phyloP scores from a whole-genome alignment of 805 yeast genomes.

The Metschnikowia continentalis region DNA sequence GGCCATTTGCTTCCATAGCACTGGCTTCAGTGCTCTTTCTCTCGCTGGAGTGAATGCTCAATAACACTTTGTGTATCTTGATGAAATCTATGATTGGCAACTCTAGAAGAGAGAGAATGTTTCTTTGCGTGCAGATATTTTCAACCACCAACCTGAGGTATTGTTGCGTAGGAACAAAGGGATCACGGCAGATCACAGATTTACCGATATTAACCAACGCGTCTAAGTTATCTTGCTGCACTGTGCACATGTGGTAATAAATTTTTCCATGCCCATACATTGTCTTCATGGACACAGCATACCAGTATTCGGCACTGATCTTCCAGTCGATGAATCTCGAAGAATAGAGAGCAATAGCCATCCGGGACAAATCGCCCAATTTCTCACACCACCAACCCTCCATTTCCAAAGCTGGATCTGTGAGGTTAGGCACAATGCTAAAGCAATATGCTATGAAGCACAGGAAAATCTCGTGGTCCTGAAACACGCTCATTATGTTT shows the following conservation, averaged over 20 bases:
- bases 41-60: conserved; percentile 41
- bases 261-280: conserved; percentile 82
- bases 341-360: conserved; percentile 83
- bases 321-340: conserved; percentile 85
- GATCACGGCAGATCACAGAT: conserved; percentile 74
- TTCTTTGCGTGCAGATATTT: conserved; percentile 64
- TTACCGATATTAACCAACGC: conserved; percentile 78
- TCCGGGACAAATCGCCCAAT: conserved; percentile 77
- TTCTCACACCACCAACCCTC: conserved; percentile 82
- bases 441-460: conserved; percentile 73
- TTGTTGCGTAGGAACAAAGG: conserved; percentile 79
- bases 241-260: conserved; percentile 84
- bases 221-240: conserved; percentile 70
- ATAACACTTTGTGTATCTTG: conserved; percentile 63
- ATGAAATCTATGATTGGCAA: conserved; percentile 58
- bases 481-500: conserved; percentile 66
- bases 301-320: conserved; percentile 79
- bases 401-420: conserved; percentile 53
- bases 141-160: conserved; percentile 75
- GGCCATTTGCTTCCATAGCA: conserved; percentile 19
- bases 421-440: conserved; percentile 50
- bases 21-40: conserved; percentile 3
- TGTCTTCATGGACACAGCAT: conserved; percentile 63
- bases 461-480: conserved; percentile 74
- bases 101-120: conserved; percentile 54